Conservation (phyloP, 352 stramenopile genomes). For the Globisporangium camurandrum region DNA sequence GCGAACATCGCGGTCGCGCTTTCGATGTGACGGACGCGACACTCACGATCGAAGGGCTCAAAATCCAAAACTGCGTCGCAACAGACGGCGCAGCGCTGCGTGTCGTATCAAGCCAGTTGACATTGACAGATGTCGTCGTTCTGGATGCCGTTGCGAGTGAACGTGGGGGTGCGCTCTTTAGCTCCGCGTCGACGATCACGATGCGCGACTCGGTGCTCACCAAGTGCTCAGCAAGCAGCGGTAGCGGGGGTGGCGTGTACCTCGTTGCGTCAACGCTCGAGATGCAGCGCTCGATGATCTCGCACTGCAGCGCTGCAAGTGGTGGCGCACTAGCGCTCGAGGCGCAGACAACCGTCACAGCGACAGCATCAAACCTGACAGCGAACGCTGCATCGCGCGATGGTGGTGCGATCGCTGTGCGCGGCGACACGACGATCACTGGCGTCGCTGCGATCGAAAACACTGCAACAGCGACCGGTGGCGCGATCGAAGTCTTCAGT, state of each 20-base stretch:
- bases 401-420: conserved; percentile 5
- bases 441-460: background rate
- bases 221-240: conserved; percentile 14
- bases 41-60: conserved; percentile 26
- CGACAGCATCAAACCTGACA: conserved; percentile 3
- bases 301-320: background rate
- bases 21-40: conserved; percentile 7
- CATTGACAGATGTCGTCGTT: conserved; percentile 19
- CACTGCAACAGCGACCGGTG: conserved; percentile 2
- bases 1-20: conserved; percentile 11
- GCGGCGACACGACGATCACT: background rate
- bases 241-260: conserved; percentile 20
- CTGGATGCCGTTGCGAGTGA: conserved; percentile 7
- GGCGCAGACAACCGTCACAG: conserved; percentile 2
- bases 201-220: conserved; percentile 19
- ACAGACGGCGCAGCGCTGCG: conserved; percentile 19
- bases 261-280: conserved; percentile 10
- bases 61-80: conserved; percentile 25
- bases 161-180: conserved; percentile 25
- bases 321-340: conserved; percentile 8
- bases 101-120: conserved; percentile 12
- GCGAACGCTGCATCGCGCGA: conserved; percentile 6
- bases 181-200: conserved; percentile 10
- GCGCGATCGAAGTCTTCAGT: background rate
- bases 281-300: conserved; percentile 7